These are phyloP conservation scores for Shiraia sp. DNA, from an alignment of 2,329 filamentous ascomycete species.

Conservation along the genomic window DNA sequence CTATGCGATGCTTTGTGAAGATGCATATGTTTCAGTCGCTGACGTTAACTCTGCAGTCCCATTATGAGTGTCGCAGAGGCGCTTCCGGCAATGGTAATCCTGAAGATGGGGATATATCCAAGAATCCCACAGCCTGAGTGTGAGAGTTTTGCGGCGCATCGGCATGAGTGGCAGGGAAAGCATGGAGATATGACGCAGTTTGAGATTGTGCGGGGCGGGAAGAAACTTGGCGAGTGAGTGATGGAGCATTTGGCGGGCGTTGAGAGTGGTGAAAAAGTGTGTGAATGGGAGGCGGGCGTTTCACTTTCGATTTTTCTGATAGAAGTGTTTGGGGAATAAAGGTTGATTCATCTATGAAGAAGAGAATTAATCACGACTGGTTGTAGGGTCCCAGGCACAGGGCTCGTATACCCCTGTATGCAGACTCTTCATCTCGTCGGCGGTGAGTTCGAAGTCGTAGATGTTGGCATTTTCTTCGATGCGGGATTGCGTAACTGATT, in stretches of 20 bases:
- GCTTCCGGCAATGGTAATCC: slow-evolving; percentile 49
- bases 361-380: slow-evolving; percentile 42
- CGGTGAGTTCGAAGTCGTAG: slow-evolving; percentile 63
- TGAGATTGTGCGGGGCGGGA: slow-evolving; percentile 46
- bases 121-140: slow-evolving; percentile 52
- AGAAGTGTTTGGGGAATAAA: slow-evolving; percentile 3
- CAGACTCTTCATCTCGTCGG: slow-evolving; percentile 62
- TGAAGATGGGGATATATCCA: slow-evolving; percentile 58
- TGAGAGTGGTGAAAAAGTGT: no score
- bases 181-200: slow-evolving; percentile 45
- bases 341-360: background rate
- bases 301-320: slow-evolving; percentile 1
- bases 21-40: background rate
- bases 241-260: no score
- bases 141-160: slow-evolving; percentile 51
- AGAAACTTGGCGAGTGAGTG: slow-evolving; percentile 40
- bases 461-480: slow-evolving; percentile 65
- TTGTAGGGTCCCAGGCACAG: slow-evolving; percentile 63
- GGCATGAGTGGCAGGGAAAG: slow-evolving; percentile 50
- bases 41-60: slow-evolving; percentile 41
- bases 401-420: slow-evolving; percentile 60
- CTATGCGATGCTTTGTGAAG: background rate
- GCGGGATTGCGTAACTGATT: slow-evolving; percentile 62
- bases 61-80: slow-evolving; percentile 51
- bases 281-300: no score